Evolutionary conservation across 1,139 yeast genomes (phyloP), one percentile per base, ranked within the genome.

Genomic region (Yamadazyma dushanensis): DNA sequence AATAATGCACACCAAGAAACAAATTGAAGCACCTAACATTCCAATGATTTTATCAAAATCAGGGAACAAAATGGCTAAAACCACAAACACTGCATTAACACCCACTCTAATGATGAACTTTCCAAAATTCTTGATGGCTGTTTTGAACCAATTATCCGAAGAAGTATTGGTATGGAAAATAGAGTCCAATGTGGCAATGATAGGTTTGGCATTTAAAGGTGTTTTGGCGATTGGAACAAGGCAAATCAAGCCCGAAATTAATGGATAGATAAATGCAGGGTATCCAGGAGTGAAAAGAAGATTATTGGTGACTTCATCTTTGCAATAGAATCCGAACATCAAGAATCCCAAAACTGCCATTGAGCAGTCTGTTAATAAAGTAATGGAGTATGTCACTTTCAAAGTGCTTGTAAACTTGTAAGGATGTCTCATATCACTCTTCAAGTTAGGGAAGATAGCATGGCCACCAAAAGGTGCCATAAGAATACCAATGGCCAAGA

Each of bases 201-300:
- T 83, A 1, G 97, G 97, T 49, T 92, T 79, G 7, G 94, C 89
- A 50, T 83, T 85, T 33, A 90, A 68, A 0, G 97, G 96, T 1
- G 92, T 78, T 54, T 90, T 90, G 1, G 96, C 89, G 29, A 89
- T 59, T 1, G 97, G 97, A 18, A 90, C 78, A 26, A 89, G 51
- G 26, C 95, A 86, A 66, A 89, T 84, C 32, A 87, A 63, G 0
- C 74, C 73, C 36, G 92, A 83, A 35, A 90, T 72, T 24, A 80
- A 50, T 3, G 78, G 76, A 39, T 80, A 77, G 8, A 84, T 66
- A 70, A 80, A 78, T 2, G 54, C 40, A 0, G 97, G 96, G 51
- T 86, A 88, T 0, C 95, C 95, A 6, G 72, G 60, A 1, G 88
- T 82, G 17, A 73, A 54, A 35, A 90, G 61, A 17, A 90, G 70